Conservation (phyloP, 108 stramenopile genomes). For the Poteriospumella lacustris region DNA sequence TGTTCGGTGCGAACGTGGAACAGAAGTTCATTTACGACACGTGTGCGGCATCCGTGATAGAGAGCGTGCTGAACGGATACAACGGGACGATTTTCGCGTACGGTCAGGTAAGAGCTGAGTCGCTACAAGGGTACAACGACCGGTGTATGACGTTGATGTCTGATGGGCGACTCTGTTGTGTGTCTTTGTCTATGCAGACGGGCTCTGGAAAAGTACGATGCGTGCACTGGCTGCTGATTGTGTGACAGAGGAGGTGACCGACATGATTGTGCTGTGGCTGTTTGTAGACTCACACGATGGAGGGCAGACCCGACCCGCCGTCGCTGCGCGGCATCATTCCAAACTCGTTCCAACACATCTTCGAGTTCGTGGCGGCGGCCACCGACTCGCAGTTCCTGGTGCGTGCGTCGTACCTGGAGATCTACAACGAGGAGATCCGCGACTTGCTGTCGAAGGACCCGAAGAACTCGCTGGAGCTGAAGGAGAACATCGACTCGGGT, state of each 20-base stretch:
- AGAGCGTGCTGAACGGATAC: conserved; percentile 87
- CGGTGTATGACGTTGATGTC: too few species aligned
- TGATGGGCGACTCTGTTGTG: too few species aligned
- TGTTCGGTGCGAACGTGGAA: conserved; percentile 67
- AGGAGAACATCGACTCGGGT: conserved; percentile 71
- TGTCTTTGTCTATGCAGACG: conserved; percentile 30
- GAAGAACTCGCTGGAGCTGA: conserved; percentile 63
- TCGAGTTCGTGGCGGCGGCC: conserved; percentile 54
- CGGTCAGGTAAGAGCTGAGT: conserved; percentile 89
- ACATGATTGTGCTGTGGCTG: too few species aligned
- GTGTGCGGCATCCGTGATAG: conserved; percentile 78
- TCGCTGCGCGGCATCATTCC: conserved; percentile 83
- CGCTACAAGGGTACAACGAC: too few species aligned
- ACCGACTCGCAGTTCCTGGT: conserved; percentile 77
- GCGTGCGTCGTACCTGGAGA: conserved; percentile 86
- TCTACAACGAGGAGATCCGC: conserved; percentile 98
- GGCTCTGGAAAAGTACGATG: conserved; percentile 46
- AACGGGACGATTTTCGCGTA: conserved; percentile 97
- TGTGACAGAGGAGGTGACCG: too few species aligned
- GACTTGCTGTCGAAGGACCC: conserved; percentile 72
- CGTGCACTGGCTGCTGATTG: too few species aligned
- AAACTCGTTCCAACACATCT: conserved; percentile 81
- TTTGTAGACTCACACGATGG: conserved; percentile 78
- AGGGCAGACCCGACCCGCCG: conserved; percentile 68
- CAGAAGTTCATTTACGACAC: conserved; percentile 82